Evolutionary conservation across 805 yeast species (phyloP).

Genomic region (Clavispora santaluciae): DNA sequence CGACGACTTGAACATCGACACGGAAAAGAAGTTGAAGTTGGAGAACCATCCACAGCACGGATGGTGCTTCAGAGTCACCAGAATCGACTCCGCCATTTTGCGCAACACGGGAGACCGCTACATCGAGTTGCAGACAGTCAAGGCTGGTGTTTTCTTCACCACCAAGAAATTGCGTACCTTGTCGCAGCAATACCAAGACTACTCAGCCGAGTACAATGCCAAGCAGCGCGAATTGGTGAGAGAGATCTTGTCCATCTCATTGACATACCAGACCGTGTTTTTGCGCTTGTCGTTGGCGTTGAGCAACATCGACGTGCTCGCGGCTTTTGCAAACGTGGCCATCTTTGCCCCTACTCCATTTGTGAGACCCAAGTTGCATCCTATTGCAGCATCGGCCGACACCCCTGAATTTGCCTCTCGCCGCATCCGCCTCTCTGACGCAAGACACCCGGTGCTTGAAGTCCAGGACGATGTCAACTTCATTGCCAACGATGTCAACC

Average conservation of each 20-base stretch:
- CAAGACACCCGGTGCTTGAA: conserved; percentile 94
- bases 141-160: conserved; percentile 93
- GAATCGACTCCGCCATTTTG: conserved; percentile 79
- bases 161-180: conserved; percentile 59
- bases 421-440: conserved; percentile 54
- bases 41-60: conserved; percentile 88
- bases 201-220: conserved; percentile 62
- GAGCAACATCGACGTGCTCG: conserved; percentile 77
- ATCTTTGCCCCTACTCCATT: conserved; percentile 77
- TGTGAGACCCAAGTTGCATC: conserved; percentile 65
- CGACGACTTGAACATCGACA: conserved; percentile 73
- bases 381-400: conserved; percentile 33
- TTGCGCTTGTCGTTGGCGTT: conserved; percentile 60
- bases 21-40: conserved; percentile 82
- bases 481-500: conserved; percentile 82
- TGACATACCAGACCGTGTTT: conserved; percentile 77
- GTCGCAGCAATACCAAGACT: conserved; percentile 52
- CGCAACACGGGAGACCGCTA: conserved; percentile 56
- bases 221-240: conserved; percentile 76
- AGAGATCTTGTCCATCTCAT: conserved; percentile 75
- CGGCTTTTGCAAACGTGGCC: conserved; percentile 79
- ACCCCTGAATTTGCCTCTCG: conserved; percentile 32
- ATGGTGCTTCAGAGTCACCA: conserved; percentile 90
- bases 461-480: conserved; percentile 87
- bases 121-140: conserved; percentile 81